Evolutionary conservation across 257 asterid genomes (phyloP), one percentile per base, ranked within the genome.

Genomic region (Primulina eburnea): DNA sequence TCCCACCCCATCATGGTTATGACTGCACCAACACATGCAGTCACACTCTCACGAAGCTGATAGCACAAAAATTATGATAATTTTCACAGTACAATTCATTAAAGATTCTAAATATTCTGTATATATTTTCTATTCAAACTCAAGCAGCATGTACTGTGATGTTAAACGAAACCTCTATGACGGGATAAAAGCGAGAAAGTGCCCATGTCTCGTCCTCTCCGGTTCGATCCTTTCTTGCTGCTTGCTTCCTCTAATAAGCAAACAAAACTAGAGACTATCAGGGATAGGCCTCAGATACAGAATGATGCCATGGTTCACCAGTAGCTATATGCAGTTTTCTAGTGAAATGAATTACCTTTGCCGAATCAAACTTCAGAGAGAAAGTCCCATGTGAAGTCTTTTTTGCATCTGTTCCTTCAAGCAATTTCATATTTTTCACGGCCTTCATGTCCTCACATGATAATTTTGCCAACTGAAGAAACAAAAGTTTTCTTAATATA

Each of bases 171-270:
- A 94, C 99, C 97, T 94, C 99, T 69, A 89, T 65, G 83, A 88
- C 75, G 71, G 99, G 99, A 77, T 82, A 94, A 84, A 94, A 94
- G 33, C 97, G 92, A 75, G 82, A 89, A 24, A 94, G 79, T 16
- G 88, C 91, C 99, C 99, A 94, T 14, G 86, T 75, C 80, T 91
- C 99, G 75, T 93, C 97, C 75, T 91, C 97, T 70, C 82, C 96
- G 47, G 87, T 70, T 80, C 92, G 88, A 75, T 94, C 99, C 85
- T 88, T 83, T 74, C 99, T 85, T 77, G 82, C 96, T 57, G 96
- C 98, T 72, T 89, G 82, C 75, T 85, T 87, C 67, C 68, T 88
- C 97, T 91, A 79, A 78, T 73, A 69, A 73, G 81, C 71, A 76
- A 85, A 68, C 37, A 82, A 73, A 65, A 77, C 64, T 74, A 77